Evolutionary conservation across 768 basidiomycete species (phyloP).

Genomic region (Rhodosporidiobolus odoratus): DNA sequence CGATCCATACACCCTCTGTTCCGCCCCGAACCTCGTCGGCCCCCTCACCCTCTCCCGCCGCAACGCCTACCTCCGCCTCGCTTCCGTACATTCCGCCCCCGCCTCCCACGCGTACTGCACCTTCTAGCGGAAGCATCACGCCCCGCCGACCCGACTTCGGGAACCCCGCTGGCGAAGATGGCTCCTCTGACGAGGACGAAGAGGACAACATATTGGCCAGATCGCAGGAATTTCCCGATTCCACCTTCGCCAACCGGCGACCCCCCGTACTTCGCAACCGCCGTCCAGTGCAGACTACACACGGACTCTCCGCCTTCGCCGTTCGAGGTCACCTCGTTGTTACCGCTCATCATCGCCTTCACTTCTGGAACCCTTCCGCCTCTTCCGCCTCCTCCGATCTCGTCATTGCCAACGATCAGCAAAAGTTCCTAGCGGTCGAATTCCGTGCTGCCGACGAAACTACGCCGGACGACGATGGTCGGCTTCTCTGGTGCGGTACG

Average conservation of each 20-base stretch:
- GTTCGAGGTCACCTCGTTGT: constrained; percentile 46
- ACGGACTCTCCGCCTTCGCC: constrained; percentile 46
- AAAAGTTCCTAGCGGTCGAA: constrained; percentile 69
- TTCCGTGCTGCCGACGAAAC: constrained; percentile 51
- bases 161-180: constrained; percentile 20
- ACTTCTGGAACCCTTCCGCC: constrained; percentile 45
- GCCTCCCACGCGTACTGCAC: constrained; percentile 21
- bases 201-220: constrained; percentile 5
- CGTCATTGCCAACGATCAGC: constrained; percentile 67
- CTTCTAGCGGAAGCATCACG: constrained; percentile 3
- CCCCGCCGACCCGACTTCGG: constrained; percentile 11
- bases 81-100: constrained; percentile 30
- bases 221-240: constrained; percentile 49
- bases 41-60: background rate
- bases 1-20: background rate
- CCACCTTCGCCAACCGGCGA: constrained; percentile 49
- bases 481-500: constrained; percentile 76
- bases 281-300: constrained; percentile 35
- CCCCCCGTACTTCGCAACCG: constrained; percentile 47
- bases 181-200: constrained; percentile 32
- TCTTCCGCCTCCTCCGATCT: constrained; percentile 47
- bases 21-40: background rate
- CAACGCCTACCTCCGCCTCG: background rate
- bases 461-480: constrained; percentile 51
- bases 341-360: constrained; percentile 44